Evolutionary conservation across 805 yeast genomes (phyloP).

Genomic region (Candida fluviatilis): DNA sequence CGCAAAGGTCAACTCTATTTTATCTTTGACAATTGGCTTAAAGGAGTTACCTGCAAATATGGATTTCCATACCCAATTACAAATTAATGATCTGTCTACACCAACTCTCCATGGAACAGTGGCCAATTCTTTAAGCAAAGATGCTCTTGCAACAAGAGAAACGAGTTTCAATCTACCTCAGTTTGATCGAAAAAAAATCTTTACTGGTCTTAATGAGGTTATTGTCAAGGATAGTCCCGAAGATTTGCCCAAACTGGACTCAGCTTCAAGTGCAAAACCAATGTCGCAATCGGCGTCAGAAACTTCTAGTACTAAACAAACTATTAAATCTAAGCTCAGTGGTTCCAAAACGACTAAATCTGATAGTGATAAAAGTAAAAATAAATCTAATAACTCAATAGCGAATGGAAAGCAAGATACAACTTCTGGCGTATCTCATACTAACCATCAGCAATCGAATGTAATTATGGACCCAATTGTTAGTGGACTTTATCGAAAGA

Average conservation of each 20-base stretch:
- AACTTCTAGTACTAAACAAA: neutral
- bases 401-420: too few relatives aligned
- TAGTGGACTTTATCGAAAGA: slow-evolving; percentile 46
- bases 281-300: slow-evolving; percentile 4
- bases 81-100: slow-evolving; percentile 24
- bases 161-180: slow-evolving; percentile 40
- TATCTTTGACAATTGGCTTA: slow-evolving; percentile 55
- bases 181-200: slow-evolving; percentile 40
- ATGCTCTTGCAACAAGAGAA: slow-evolving; percentile 12
- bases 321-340: neutral
- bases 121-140: neutral
- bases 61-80: slow-evolving; percentile 41
- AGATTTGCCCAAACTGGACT: slow-evolving; percentile 4
- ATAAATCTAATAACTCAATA: neutral
- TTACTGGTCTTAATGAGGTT: slow-evolving; percentile 49
- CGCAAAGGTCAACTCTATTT: slow-evolving; percentile 80
- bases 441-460: neutral
- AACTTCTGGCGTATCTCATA: too few relatives aligned
- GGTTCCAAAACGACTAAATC: neutral
- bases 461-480: slow-evolving; percentile 47
- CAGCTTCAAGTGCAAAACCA: slow-evolving; percentile 1
- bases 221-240: slow-evolving; percentile 9
- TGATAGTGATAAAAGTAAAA: neutral
- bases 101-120: neutral
- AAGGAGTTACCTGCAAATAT: slow-evolving; percentile 35